Base-by-base conservation (phyloP, 331 rosid species). In the Malus hybrid region DNA sequence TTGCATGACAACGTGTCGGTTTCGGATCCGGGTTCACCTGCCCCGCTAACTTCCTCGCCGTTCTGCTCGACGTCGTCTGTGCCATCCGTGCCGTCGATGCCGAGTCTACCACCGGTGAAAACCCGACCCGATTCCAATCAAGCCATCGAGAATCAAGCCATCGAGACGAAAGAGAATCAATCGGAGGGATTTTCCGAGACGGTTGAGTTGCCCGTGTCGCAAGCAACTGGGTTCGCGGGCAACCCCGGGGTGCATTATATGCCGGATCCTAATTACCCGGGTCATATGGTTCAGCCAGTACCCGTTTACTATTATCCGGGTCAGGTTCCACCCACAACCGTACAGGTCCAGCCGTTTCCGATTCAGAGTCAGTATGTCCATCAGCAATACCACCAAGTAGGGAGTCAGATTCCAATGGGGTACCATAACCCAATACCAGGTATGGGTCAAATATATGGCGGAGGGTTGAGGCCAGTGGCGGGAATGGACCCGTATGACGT, bases 21-120 rank as follows among this genome's bases (percentile, higher is more conserved):
- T 50, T 88, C 97, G 56, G 96, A 89, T 76, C 97, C 97, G 34
- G 93, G 91, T 55, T 94, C 99, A 2, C 97, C 97, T 4, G 85
- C 88, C 74, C 93, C 92, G 62, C 80, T 70, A 10, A 70, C 50
- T 2, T 71, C 93, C 0, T 86, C 93, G 4, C 87, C 92, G 16
- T 88, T 79, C 75, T 83, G 86, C 73, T 88, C 97, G 15, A 82
- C 90, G 2, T 86, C 93, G n/a, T 87, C 93, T 4, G 87, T 73
- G 1, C 84, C 87, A 0, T 69, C 78, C 22, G 85, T 83, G 1
- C 88, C 78, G 1, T 66, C 89, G 34, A 82, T 91, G 24, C 96
- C 87, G 8, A 87, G 82, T 73, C 97, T 92, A 57, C 96, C 91
- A 5, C 97, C 91, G 2, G 96, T 93, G 12, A 91, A 87, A 81